Evolutionary conservation across 2,329 filamentous ascomycete species (phyloP).

Genomic region (Phialophora macrospora): DNA sequence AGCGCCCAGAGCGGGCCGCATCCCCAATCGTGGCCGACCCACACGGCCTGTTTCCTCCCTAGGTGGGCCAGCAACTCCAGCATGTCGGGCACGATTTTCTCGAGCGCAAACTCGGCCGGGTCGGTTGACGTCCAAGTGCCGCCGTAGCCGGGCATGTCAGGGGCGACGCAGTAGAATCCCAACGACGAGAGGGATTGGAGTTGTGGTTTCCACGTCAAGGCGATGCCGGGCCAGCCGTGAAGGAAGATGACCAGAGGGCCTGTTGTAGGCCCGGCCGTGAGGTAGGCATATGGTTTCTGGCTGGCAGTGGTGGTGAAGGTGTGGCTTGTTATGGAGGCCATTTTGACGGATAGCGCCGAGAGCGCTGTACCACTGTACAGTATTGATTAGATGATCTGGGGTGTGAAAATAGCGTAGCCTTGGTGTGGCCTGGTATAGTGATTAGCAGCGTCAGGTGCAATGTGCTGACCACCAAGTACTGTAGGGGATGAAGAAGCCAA

Average conservation of each 20-base stretch:
- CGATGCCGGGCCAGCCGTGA: constrained; percentile 58
- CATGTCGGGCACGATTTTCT: constrained; percentile 25
- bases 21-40: constrained; percentile 39
- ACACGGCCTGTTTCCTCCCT: constrained; percentile 33
- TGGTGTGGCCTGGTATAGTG: neutral
- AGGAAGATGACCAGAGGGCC: constrained; percentile 44
- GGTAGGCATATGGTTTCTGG: constrained; percentile 28
- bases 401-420: neutral
- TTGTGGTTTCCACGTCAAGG: constrained; percentile 52
- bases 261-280: constrained; percentile 23
- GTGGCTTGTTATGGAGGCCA: constrained; percentile 18
- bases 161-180: constrained; percentile 49
- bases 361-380: neutral
- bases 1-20: constrained; percentile 28
- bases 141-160: constrained; percentile 50
- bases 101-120: constrained; percentile 22
- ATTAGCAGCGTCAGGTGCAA: neutral
- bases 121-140: constrained; percentile 22
- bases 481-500: neutral
- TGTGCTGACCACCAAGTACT: too few relatives aligned
- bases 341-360: neutral
- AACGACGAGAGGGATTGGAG: constrained; percentile 48
- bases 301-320: constrained; percentile 8
- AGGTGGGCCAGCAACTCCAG: constrained; percentile 25
- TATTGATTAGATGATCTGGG: neutral